A percentile compares a stretch with the other conserved stretches of the same genome.
Conservation (phyloP, 2,329 filamentous ascomycete species). For the Madurella mycetomatis region DNA sequence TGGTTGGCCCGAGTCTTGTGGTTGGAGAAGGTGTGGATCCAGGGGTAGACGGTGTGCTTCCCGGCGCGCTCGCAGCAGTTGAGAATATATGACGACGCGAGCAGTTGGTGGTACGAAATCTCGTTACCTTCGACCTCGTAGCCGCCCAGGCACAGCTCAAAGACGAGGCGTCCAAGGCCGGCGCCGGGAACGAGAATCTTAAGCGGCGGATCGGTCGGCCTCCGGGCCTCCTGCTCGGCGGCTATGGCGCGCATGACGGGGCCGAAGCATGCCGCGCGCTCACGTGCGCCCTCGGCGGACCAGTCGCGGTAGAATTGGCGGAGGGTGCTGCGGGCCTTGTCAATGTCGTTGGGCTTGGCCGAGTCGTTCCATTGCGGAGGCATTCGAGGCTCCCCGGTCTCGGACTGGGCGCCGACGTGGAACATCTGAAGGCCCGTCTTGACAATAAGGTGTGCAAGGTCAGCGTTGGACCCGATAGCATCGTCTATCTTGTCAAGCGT, state of each 20-base stretch:
- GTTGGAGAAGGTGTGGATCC: constrained; percentile 85
- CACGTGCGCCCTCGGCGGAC: constrained; percentile 69
- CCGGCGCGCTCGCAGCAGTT: constrained; percentile 59
- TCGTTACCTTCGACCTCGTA: constrained; percentile 84
- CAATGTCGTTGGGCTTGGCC: constrained; percentile 70
- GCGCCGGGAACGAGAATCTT: constrained; percentile 83
- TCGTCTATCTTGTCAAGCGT: constrained; percentile 75
- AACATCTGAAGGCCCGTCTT: constrained; percentile 65
- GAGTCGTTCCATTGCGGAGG: constrained; percentile 64
- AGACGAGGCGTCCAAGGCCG: constrained; percentile 81
- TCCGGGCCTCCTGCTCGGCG: constrained; percentile 29
- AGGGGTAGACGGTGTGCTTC: constrained; percentile 75
- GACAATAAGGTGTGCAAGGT: constrained; percentile 75
- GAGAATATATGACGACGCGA: constrained; percentile 74
- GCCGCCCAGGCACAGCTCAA: constrained; percentile 72
- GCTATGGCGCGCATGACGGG: constrained; percentile 66
- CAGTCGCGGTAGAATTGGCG: constrained; percentile 95
- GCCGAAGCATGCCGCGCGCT: constrained; percentile 72
- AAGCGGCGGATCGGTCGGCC: constrained; percentile 36
- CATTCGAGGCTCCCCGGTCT: constrained; percentile 42
- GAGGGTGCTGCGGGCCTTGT: constrained; percentile 88
- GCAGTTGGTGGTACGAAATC: constrained; percentile 94
- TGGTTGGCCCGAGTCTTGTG: constrained; percentile 70
- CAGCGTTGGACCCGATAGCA: constrained; percentile 83
- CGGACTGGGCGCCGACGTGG: constrained; percentile 32